Evolutionary conservation across 306 rosid species (phyloP).

Genomic region (Lathyrus sativus): DNA sequence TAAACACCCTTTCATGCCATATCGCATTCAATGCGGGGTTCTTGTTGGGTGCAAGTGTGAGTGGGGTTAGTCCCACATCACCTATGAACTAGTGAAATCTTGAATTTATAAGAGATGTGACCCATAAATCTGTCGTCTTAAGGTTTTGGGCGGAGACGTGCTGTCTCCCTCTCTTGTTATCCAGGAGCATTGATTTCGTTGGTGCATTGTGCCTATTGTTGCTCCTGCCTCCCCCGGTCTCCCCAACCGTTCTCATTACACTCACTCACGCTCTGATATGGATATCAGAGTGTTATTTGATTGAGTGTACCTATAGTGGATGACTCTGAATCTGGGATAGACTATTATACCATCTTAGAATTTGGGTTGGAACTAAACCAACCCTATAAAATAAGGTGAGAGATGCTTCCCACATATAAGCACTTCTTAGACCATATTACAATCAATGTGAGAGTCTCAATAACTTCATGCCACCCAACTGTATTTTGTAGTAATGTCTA

Average conservation of each 20-base stretch:
- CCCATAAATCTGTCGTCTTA: too few relatives aligned
- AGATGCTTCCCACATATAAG: background rate
- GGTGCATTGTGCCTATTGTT: too few relatives aligned
- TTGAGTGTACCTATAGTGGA: background rate
- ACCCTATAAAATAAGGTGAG: background rate
- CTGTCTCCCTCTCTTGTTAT: too few relatives aligned
- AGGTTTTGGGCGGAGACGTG: too few relatives aligned
- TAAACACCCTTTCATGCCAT: background rate
- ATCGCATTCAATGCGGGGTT: too few relatives aligned
- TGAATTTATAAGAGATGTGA: too few relatives aligned
- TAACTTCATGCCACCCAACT: background rate
- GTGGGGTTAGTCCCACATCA: too few relatives aligned
- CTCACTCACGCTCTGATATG: background rate
- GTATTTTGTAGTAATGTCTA: conserved; percentile 17
- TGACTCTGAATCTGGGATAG: background rate
- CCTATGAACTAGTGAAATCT: too few relatives aligned
- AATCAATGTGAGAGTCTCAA: background rate
- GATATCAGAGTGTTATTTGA: background rate
- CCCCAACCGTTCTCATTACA: background rate
- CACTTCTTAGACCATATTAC: background rate
- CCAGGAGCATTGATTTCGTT: too few relatives aligned
- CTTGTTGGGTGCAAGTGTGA: background rate
- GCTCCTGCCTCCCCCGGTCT: too few relatives aligned
- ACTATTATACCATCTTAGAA: background rate
- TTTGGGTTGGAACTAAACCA: background rate